phyloP scores from a whole-genome alignment of 108 stramenopile genomes.

The Stephanodiscus triporus region DNA sequence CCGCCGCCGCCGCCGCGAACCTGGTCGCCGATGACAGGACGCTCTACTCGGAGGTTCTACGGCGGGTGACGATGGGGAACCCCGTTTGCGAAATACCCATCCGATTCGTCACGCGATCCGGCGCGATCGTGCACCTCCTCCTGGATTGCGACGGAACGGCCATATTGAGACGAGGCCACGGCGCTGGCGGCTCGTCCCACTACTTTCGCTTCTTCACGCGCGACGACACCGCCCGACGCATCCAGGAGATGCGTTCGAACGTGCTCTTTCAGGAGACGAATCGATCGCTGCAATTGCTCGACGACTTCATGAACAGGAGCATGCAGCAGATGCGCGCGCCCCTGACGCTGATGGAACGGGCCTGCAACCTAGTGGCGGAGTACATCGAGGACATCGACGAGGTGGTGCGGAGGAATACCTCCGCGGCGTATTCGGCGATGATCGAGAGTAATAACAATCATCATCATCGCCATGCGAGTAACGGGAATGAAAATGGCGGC shows the following conservation, averaged over 20 bases:
- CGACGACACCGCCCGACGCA: constrained; percentile 54
- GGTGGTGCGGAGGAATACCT: constrained; percentile 24
- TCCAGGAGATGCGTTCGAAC: constrained; percentile 46
- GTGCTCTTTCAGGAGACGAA: constrained; percentile 49
- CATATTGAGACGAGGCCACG: constrained; percentile 1
- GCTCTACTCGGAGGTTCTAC: constrained; percentile 50
- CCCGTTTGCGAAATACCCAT: constrained; percentile 55
- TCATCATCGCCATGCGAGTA: too few species aligned
- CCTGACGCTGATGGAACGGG: constrained; percentile 43
- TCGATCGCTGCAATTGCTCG: constrained; percentile 36
- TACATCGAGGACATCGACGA: constrained; percentile 49
- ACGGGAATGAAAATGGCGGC: not conserved
- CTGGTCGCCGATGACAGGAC: constrained; percentile 48
- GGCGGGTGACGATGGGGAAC: constrained; percentile 45
- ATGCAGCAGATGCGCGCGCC: constrained; percentile 56
- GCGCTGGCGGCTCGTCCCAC: not conserved
- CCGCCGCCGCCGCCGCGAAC: not conserved
- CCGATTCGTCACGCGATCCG: constrained; percentile 49
- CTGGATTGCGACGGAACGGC: constrained; percentile 56
- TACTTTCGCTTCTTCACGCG: constrained; percentile 64
- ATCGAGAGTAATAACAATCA: not conserved
- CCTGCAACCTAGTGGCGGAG: constrained; percentile 39
- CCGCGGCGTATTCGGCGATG: constrained; percentile 2
- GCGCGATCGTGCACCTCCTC: constrained; percentile 45
- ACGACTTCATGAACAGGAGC: constrained; percentile 56